Conservation (phyloP, 1,139 yeast species). For the Meyerozyma sp. region DNA sequence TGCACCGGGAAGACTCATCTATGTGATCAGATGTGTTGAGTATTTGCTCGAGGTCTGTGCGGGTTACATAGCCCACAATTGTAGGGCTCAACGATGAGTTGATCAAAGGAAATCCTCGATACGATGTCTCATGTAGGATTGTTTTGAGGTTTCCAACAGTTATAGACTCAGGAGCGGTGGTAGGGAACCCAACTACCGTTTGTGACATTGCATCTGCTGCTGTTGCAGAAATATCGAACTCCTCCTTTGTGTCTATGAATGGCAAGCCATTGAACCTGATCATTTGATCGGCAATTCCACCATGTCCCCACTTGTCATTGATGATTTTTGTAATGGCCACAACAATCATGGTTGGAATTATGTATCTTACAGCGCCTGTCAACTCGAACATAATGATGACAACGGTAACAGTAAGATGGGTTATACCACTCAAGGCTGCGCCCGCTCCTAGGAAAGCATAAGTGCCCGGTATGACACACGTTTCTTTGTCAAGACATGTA, state of each 20-base stretch:
- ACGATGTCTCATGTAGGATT: slow-evolving; percentile 33
- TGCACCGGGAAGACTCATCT: slow-evolving; percentile 15
- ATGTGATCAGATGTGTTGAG: slow-evolving; percentile 13
- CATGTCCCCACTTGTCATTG: slow-evolving; percentile 68
- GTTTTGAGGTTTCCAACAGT: slow-evolving; percentile 30
- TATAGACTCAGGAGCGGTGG: slow-evolving; percentile 24
- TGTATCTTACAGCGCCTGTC: slow-evolving; percentile 87
- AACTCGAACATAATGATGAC: slow-evolving; percentile 95
- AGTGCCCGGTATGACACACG: slow-evolving; percentile 84
- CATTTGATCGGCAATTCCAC: slow-evolving; percentile 95
- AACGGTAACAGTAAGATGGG: slow-evolving; percentile 86
- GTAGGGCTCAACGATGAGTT: slow-evolving; percentile 25
- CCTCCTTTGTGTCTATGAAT: slow-evolving; percentile 70
- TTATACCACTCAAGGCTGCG: slow-evolving; percentile 89
- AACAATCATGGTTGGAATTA: slow-evolving; percentile 92
- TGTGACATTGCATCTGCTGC: slow-evolving; percentile 65
- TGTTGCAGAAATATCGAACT: slow-evolving; percentile 47
- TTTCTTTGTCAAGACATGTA: slow-evolving; percentile 33
- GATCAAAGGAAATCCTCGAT: slow-evolving; percentile 55
- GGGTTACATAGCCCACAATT: slow-evolving; percentile 32
- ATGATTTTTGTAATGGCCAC: slow-evolving; percentile 86
- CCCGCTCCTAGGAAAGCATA: slow-evolving; percentile 98
- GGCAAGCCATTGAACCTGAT: slow-evolving; percentile 87
- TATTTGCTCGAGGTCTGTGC: slow-evolving; percentile 25
- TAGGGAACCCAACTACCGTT: slow-evolving; percentile 46